Base-by-base conservation (phyloP, 106 monocot genomes). In the Vanilla planifolia region DNA sequence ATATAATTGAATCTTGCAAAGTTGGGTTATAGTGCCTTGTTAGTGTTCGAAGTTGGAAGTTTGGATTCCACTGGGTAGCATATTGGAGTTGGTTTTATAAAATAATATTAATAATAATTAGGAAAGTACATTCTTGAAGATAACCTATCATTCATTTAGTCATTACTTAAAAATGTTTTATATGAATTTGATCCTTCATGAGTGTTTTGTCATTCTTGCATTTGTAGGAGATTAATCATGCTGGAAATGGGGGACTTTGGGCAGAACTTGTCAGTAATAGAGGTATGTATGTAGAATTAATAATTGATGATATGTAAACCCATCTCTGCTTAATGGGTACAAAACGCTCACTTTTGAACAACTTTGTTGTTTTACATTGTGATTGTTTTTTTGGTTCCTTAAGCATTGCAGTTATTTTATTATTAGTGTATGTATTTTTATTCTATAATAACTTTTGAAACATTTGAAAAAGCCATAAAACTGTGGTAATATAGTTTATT, bases 221-320 rank as follows among this genome's bases (percentile, higher is more conserved):
- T 37, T 43, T 62, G 25, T 24, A 86, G 86, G 88, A 88, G 67
- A 88, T 88, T 66, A 88, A 88, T 59, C 88, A 88, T 82, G 82
- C 88, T 42, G 88, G 88, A 52, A 79, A 82, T 56, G 88, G 88
- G 30, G 88, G 88, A 43, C 50, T 88, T 35, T 88, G 88, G 88
- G 82, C 88, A 43, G 88, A 88, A 42, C 88, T 88, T 69, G 82
- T 88, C 3, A 88, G 70, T 60, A 88, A 88, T 59, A 79, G 88
- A 82, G 88, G 88, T 82, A 35, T 34, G 57, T 35, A 28, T 42
- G 13, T 1, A 13, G 5, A 27, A 25, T 53, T 41, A 15, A 20
- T 61, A 40, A 27, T 61, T 40, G 26, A 27, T 43, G 15, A 41
- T 45, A 47, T 61, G 7, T 6, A n/a, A n/a, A n/a, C n/a, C n/a